Evolutionary conservation across 805 yeast genomes (phyloP), one percentile per base, ranked within the genome.

Genomic region (Metschnikowia colocasiae): DNA sequence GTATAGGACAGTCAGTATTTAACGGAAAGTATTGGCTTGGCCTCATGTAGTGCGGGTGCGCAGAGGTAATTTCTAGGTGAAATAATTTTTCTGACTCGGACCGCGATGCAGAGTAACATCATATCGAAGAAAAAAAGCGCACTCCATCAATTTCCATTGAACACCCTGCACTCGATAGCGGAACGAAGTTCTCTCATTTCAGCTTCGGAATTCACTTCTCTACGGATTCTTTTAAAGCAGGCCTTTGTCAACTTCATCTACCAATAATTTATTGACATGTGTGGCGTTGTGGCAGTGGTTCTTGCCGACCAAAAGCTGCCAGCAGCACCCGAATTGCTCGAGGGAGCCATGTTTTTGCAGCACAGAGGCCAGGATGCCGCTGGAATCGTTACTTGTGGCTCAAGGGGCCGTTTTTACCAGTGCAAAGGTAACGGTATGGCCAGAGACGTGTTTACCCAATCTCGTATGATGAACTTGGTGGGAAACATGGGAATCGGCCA

Each of bases 401-500:
- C 85, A 38, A 82, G 92, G 52, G 99, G 98, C 54, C 79, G 99
- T 50, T 79, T 94, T 49, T 91, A 88, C 71, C 98, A 92, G 71
- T 94, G 99, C 68, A 94, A 94, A 72, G 99, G 99, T 59, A 92
- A 90, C 67, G 99, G 99, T 56, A 88, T 94, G 96, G 98, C 96
- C 49, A 80, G 95, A 60, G 99, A 94, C 62, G 99, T 94, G 30
- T 94, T 94, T 80, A 89, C 96, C 39, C 87, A 82, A 64, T 69
- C 72, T 38, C 80, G 98, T 62, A 80, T 92, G 79, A 60, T 70
- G 43, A 87, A 87, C 37, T 75, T 94, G 39, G 84, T 85, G 41
- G 99, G 99, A 16, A 86, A 87, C 61, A 87, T 92, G 92, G 99
- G 99, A 52, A 81, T 94, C 56, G 92, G 91, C 27, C 99, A 94